Evolutionary conservation across 1,284 basidiomycete genomes (phyloP), one percentile per base, ranked within the genome.

Genomic region (Naganishia albida): DNA sequence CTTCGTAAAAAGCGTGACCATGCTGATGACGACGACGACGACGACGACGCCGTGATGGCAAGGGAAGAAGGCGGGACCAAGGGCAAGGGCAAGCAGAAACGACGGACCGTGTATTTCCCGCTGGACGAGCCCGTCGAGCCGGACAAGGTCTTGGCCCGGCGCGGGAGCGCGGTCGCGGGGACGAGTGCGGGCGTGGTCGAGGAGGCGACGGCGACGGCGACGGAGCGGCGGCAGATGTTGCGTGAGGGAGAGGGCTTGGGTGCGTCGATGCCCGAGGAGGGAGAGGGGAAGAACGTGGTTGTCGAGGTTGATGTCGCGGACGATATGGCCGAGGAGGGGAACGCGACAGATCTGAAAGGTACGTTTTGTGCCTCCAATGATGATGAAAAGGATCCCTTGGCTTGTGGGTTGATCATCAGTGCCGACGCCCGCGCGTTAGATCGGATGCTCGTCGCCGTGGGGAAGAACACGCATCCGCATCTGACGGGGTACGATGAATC

Each of bases 391-490:
- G n/a, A n/a, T n/a, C n/a, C n/a, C n/a, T n/a, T n/a, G n/a, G n/a
- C n/a, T n/a, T n/a, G n/a, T n/a, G n/a, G n/a, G n/a, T n/a, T n/a
- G n/a, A n/a, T n/a, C n/a, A n/a, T n/a, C n/a, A n/a, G n/a, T n/a
- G n/a, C n/a, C n/a, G n/a, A n/a, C n/a, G n/a, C n/a, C n/a, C n/a
- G n/a, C n/a, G 7, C 25, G 25, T 48, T 57, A 75, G 78, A 80
- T 67, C 74, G 78, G 0, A 76, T 77, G 71, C 69, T 78, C 3
- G 74, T 78, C 38, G 67, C 72, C 43, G 74, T 80, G 3, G 77
- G 73, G 3, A 72, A 75, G 63, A 77, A 78, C 51, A 60, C 72
- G 1, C 71, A 74, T 30, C 71, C 73, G 7, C 52, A 67, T 34
- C 39, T 78, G 7, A 13, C 50, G 0, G 23, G 16, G 0, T 80